Conservation (phyloP, 2,329 filamentous ascomycete species). For the Pseudogymnoascus verrucosus region DNA sequence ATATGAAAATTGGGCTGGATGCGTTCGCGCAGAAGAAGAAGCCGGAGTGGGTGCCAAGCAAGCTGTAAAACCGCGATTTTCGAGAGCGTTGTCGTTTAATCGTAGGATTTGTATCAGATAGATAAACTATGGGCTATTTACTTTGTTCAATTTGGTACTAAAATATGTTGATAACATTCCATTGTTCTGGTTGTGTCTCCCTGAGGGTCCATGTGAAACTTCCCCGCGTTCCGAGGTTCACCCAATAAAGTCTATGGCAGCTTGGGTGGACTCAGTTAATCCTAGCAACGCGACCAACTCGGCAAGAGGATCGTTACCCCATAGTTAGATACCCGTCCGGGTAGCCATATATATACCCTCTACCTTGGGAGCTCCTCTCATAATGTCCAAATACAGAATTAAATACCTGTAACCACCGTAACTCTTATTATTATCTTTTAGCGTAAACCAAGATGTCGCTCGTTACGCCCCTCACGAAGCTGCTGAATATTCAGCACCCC, state of each 20-base stretch:
- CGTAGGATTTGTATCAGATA: not conserved
- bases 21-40: constrained; percentile 71
- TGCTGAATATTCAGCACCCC: constrained; percentile 96
- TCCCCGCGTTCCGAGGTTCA: constrained; percentile 1
- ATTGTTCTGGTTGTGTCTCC: not conserved
- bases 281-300: constrained; percentile 5
- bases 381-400: not conserved
- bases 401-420: not conserved
- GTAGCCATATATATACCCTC: not conserved
- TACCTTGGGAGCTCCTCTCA: not conserved
- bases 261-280: constrained; percentile 5
- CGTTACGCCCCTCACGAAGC: constrained; percentile 85
- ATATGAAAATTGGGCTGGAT: constrained; percentile 63
- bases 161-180: not conserved
- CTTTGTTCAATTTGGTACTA: not conserved
- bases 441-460: constrained; percentile 58
- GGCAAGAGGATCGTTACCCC: constrained; percentile 2
- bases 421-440: not conserved
- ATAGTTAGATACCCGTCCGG: not conserved
- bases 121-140: not conserved
- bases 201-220: not conserved
- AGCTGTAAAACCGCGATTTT: constrained; percentile 37
- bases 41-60: constrained; percentile 58
- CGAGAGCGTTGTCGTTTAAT: constrained; percentile 11
- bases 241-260: not conserved